Percentiles rank a stretch among this genome's conserved stretches.
These are phyloP conservation scores for Malus hybrid DNA, from an alignment of 331 rosid species.

Conservation along the genomic window DNA sequence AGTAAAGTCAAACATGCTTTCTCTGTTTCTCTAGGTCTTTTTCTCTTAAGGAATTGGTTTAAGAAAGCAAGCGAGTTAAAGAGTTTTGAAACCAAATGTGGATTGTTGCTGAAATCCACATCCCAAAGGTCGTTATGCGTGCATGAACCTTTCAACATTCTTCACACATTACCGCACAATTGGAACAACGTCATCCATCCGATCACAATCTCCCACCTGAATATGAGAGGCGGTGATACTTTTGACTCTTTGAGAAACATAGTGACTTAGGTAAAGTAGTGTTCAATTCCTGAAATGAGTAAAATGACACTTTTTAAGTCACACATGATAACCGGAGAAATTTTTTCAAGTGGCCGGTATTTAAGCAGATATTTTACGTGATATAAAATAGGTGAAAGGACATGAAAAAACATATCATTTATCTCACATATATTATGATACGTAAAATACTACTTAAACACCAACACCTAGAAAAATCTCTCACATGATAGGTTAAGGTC, in stretches of 20 bases:
- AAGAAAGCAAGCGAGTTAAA: not conserved
- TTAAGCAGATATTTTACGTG: too few relatives aligned
- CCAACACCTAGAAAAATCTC: too few relatives aligned
- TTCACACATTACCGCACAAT: not conserved
- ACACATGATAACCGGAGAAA: too few relatives aligned
- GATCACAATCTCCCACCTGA: not conserved
- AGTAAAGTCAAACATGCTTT: not conserved
- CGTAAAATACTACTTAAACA: too few relatives aligned
- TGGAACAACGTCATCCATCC: not conserved
- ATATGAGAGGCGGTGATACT: not conserved
- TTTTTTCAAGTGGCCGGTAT: too few relatives aligned
- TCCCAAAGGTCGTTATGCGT: not conserved
- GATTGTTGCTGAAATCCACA: not conserved
- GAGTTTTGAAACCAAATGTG: too few relatives aligned
- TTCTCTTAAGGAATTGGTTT: not conserved
- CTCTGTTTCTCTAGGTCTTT: not conserved
- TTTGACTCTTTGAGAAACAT: not conserved
- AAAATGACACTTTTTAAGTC: too few relatives aligned
- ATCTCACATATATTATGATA: too few relatives aligned
- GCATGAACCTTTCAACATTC: conserved; percentile 1
- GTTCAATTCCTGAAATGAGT: not conserved
- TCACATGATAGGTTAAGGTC: not conserved
- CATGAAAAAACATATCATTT: too few relatives aligned
- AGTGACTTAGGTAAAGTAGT: not conserved
- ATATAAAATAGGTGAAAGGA: too few relatives aligned